Conservation (phyloP, 441 rosid genomes). For the Euphorbia corollata region DNA sequence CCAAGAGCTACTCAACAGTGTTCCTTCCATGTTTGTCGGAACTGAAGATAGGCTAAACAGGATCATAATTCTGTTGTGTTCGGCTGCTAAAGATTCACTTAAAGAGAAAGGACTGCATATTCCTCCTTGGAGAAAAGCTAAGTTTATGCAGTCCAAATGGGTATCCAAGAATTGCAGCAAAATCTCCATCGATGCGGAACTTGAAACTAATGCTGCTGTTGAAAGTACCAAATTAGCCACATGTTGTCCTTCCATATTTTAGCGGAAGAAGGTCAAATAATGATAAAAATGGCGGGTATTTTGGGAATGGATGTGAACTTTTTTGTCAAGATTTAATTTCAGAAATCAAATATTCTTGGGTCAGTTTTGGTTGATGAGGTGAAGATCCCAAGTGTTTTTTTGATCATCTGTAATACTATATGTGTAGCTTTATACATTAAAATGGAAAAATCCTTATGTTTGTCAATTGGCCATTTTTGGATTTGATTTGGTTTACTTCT, state of each 20-base stretch:
- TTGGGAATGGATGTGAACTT: neutral
- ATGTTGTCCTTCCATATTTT: conserved; percentile 36
- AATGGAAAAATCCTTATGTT: too few species aligned
- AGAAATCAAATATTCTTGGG: neutral
- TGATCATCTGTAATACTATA: neutral
- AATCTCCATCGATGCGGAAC: conserved; percentile 11
- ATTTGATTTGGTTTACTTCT: too few species aligned
- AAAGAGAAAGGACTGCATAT: conserved; percentile 38
- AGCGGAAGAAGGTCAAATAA: neutral
- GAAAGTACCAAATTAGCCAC: conserved; percentile 1
- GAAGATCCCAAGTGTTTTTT: conserved; percentile 5
- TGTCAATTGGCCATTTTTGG: neutral
- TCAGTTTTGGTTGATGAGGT: conserved; percentile 7
- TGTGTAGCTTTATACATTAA: neutral
- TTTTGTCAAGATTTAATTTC: neutral
- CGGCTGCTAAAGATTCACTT: conserved; percentile 42
- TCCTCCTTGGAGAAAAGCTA: conserved; percentile 56
- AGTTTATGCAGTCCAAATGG: conserved; percentile 65
- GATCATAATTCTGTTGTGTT: conserved; percentile 38
- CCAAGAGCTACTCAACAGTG: conserved; percentile 28
- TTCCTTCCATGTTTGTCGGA: conserved; percentile 41
- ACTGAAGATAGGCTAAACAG: conserved; percentile 36
- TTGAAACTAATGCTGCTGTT: neutral
- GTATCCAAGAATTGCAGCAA: conserved; percentile 37
- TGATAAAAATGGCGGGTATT: neutral